Base-by-base conservation (phyloP, 257 asterid genomes). In the Oldenlandia corymbosa region DNA sequence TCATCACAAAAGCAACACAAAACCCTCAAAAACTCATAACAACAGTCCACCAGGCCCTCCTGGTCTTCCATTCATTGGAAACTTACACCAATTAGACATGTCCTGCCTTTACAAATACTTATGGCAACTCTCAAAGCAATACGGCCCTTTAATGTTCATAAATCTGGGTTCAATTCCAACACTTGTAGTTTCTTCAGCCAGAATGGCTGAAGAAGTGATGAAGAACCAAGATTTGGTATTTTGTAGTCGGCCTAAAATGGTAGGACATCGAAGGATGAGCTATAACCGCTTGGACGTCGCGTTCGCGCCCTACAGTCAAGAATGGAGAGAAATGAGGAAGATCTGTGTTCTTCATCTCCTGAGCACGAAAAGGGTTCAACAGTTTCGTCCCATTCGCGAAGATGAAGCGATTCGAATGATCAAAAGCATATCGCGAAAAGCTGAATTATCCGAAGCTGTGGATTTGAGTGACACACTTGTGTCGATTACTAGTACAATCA, bases 101-200 rank as follows among this genome's bases (percentile, higher is more conserved):
- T 45, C 50, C 20, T 57, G 56, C 17, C 62, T 47, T 27, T 68
- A 69, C 37, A 45, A 18, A 39, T 47, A 66, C 61, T 59, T 71
- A 8, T 32, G 63, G 64, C 11, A 62, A 30, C 70, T 75, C 13
- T 75, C 80, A 58, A 65, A 63, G 16, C 57, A 67, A 26, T 70
- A 75, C 48, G 80, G 80, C n/a, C 74, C 80, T 5, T 43, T 67
- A 37, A 21, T 66, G 27, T 71, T 52, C 54, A 20, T 71, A 18
- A 75, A 71, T 3, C 58, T 70, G 32, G 76, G 76, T 0, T 75
- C 72, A 32, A 31, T 65, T 20, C 76, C 64, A 28, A 30, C 71
- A 4, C 32, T 75, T 5, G 70, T 75, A 0, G 71, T 70, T 43
- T 70, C 66, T 36, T 75, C 76, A 1, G 67, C 30, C n/a, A n/a